Base-by-base conservation (phyloP, 2,329 filamentous ascomycete genomes). In the Nannizziopsis barbatae region DNA sequence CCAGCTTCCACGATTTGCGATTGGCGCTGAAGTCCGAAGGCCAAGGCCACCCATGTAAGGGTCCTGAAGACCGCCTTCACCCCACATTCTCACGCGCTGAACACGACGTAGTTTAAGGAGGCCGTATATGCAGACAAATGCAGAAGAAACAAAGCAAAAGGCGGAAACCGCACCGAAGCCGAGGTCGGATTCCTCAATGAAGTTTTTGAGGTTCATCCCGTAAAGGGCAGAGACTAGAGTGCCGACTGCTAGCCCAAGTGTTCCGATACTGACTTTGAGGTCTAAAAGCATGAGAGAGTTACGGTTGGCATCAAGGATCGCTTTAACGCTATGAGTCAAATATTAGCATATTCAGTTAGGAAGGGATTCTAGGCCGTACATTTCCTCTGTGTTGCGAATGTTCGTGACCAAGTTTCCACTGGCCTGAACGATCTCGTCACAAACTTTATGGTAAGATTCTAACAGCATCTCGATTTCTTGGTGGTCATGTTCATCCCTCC, bases 151-250 rank as follows among this genome's bases (percentile, higher is more conserved):
- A 49, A 83, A 75, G 50, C 86, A 93, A 52, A 77, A 71, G 14
- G 71, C 73, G 2, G 83, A 86, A 52, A 98, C 81, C 47, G 78
- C 78, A 41, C 75, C 75, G 64, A 98, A 96, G 9, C 90, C 92
- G 65, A 86, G 77, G 65, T 86, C 79, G 1, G 85, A 89, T 63
- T 96, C 90, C 71, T 98, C 92, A 58, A 96, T 87, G 66, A 95
- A 96, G 68, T 96, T 96, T 64, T 95, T 93, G 55, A 98, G 73
- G 71, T 98, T 98, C 89, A 96, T 96, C 58, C 92, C 92, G 74
- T 96, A 98, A n/a, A 98, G 80, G n/a, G 89, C 89, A 7, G 92
- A 93, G 59, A 95, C 77, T 62, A 96, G 93, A 43, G 92, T 95
- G 48, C 92, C 92, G 62, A 89, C 87, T 47, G 87, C 90, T 42